Base-by-base conservation (phyloP, 2,329 filamentous ascomycete genomes). In the Ophiostoma quercus region DNA sequence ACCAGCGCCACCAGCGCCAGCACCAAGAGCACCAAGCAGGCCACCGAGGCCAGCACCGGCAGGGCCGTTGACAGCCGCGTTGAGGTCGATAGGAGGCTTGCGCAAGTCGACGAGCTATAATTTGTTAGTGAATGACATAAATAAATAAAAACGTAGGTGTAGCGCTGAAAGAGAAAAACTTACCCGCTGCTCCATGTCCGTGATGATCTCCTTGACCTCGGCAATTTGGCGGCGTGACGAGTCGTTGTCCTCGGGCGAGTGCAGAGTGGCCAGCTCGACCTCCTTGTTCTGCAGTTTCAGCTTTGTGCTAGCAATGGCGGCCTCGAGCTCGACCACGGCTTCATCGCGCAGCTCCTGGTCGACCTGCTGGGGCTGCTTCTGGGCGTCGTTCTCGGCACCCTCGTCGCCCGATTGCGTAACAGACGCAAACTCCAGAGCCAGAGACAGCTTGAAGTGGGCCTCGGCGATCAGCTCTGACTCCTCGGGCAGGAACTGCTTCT, bases 391-490 rank as follows among this genome's bases (percentile, higher is more conserved):
- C 3, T 7, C 67, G 22, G 14, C 51, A 12, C 37, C 68, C 43
- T 47, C 69, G 1, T 70, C 69, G 8, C 16, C 43, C 1, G 86
- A 83, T 22, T 83, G 84, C 6, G 89, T 91, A 65, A 95, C 87
- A 0, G 92, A 95, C 3, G 92, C 92, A 75, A 98, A 98, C 77
- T 99, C 95, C 37, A 99, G 85, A 0, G 95, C 95, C 19, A 99
- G 86, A 0, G 94, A 97, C 34, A 99, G 88, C 80, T 97, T 98
- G 83, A 91, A 99, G 81, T 99, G 93, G 19, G 92, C 94, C 82
- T 99, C 95, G 60, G 95, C 94, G 70, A 98, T 86, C 68, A 96
- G 85, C 75, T 93, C 91, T 16, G 92, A 92, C 72, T 96, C 92
- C 67, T 90, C 84, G 0, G 92, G 85, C 77, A 92, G 93, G 2